Conservation (phyloP, 768 basidiomycete species). For the Tylopilus vinaceipallidus region DNA sequence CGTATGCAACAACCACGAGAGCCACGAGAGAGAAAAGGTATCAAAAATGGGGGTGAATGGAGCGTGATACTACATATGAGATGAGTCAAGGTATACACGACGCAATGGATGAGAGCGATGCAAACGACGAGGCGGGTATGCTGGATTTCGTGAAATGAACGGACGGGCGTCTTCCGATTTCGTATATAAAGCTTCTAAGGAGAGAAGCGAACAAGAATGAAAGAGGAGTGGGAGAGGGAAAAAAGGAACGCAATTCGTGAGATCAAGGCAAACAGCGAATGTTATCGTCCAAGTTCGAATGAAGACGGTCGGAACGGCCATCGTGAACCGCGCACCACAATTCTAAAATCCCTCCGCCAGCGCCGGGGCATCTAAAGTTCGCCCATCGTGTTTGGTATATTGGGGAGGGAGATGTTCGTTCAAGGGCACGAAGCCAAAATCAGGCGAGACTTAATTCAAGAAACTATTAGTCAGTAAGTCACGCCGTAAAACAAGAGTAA, state of each 20-base stretch:
- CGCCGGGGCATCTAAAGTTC: constrained; percentile 41
- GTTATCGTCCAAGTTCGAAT: constrained; percentile 33
- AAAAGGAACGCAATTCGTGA: constrained; percentile 36
- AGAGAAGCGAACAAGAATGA: constrained; percentile 32
- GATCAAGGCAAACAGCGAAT: constrained; percentile 25
- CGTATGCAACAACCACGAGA: constrained; percentile 31
- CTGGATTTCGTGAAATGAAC: constrained; percentile 35
- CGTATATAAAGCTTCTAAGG: constrained; percentile 30
- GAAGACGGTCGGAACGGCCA: constrained; percentile 30
- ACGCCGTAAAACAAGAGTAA: constrained; percentile 34
- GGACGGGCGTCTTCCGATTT: constrained; percentile 35
- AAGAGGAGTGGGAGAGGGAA: constrained; percentile 5
- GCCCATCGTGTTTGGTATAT: constrained; percentile 55
- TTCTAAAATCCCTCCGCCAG: constrained; percentile 30
- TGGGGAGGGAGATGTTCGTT: constrained; percentile 69
- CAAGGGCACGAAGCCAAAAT: constrained; percentile 83
- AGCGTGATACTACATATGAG: constrained; percentile 37
- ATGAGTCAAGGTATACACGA: constrained; percentile 37
- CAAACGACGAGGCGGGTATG: constrained; percentile 35
- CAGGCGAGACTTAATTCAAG: constrained; percentile 63
- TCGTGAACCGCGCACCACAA: constrained; percentile 27
- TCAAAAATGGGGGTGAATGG: constrained; percentile 35
- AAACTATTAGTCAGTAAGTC: constrained; percentile 47
- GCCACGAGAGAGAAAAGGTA: constrained; percentile 29
- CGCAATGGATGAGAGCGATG: constrained; percentile 38